Evolutionary conservation across 1,284 basidiomycete species (phyloP).

Genomic region (Pseudomicrostroma phylloplanum): DNA sequence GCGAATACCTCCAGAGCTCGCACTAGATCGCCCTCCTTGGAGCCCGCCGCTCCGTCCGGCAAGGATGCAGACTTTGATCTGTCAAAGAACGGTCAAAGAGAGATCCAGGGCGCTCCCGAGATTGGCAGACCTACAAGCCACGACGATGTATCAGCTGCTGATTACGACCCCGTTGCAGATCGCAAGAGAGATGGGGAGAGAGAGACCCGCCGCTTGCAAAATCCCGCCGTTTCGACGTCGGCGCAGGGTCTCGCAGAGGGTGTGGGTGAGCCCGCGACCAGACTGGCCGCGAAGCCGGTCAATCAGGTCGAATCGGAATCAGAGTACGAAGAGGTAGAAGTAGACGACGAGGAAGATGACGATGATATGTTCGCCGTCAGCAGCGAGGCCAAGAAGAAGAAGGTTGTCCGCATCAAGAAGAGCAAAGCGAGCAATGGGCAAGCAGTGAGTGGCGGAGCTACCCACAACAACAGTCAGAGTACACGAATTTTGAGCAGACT

Average conservation of each 20-base stretch:
- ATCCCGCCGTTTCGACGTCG: not conserved
- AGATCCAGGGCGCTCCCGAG: no score
- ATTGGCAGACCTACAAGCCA: no score
- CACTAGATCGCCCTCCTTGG: no score
- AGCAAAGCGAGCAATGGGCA: slow-evolving; percentile 4
- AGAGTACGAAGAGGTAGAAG: slow-evolving; percentile 40
- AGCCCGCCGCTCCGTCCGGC: no score
- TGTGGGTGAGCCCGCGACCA: not conserved
- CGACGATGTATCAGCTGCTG: slow-evolving; percentile 24
- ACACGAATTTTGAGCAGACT: no score
- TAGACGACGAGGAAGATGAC: slow-evolving; percentile 41
- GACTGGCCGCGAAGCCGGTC: not conserved
- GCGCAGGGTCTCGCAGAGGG: not conserved
- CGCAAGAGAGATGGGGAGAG: slow-evolving; percentile 22
- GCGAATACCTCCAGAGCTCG: no score
- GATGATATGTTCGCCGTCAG: slow-evolving; percentile 48
- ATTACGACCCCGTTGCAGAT: slow-evolving; percentile 25
- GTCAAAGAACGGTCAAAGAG: no score
- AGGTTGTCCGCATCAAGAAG: slow-evolving; percentile 26
- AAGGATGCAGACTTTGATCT: no score
- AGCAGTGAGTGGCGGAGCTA: slow-evolving; percentile 9
- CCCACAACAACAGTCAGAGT: no score
- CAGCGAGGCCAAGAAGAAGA: slow-evolving; percentile 34
- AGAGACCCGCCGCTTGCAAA: slow-evolving; percentile 9
- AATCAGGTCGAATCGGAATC: slow-evolving; percentile 15